Conservation (phyloP, 345 rosid genomes). For the Salix viminalis region DNA sequence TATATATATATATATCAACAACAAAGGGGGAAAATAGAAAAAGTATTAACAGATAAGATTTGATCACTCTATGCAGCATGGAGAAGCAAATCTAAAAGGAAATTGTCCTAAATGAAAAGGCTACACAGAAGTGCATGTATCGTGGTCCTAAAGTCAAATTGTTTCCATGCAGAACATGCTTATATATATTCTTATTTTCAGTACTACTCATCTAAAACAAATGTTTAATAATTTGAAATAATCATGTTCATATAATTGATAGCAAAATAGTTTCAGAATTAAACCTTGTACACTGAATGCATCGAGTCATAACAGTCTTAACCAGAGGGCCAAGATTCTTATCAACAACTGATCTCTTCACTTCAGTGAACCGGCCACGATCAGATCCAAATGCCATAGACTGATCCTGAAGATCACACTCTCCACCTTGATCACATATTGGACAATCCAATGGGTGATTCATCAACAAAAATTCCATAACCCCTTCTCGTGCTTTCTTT, state of each 20-base stretch:
- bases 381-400: conserved; percentile 99
- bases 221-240: background rate
- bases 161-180: background rate
- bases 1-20: background rate
- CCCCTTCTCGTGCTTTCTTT: conserved; percentile 97
- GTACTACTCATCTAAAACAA: background rate
- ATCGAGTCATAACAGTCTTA: conserved; percentile 99
- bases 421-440: conserved; percentile 98
- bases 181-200: background rate
- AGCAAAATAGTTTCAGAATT: background rate
- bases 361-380: conserved; percentile 92
- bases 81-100: too few species aligned
- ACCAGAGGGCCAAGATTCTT: conserved; percentile 98
- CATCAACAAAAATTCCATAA: conserved; percentile 96
- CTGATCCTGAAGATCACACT: conserved; percentile 98
- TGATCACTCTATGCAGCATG: background rate
- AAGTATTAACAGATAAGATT: background rate
- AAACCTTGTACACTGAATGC: conserved; percentile 97
- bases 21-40: background rate
- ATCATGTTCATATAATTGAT: background rate
- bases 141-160: background rate
- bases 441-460: conserved; percentile 98
- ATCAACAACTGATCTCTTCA: conserved; percentile 96
- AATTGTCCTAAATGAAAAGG: background rate
- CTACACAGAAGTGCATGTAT: background rate